A percentile compares a stretch with the other conserved stretches of the same genome.
Evolutionary conservation across 2,329 filamentous ascomycete genomes (phyloP).

Genomic region (Knoxdaviesia capensis): DNA sequence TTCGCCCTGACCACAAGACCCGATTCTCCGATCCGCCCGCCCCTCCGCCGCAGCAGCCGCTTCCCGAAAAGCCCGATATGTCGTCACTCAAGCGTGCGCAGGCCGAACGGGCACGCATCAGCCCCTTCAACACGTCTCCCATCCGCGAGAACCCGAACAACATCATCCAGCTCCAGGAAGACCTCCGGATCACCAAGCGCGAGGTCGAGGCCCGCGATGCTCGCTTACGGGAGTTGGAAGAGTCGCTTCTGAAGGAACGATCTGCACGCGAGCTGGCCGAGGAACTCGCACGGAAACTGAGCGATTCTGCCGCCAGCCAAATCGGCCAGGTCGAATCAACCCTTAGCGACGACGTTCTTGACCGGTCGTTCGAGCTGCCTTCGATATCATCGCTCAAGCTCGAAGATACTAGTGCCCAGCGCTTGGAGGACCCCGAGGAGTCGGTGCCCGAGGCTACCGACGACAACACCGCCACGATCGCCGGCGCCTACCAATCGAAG

Average conservation of each 20-base stretch:
- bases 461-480: constrained; percentile 16
- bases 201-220: constrained; percentile 40
- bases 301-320: constrained; percentile 25
- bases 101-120: constrained; percentile 51
- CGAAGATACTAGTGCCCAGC: neutral
- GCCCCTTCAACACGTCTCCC: constrained; percentile 32
- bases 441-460: constrained; percentile 9
- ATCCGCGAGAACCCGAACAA: constrained; percentile 38
- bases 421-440: constrained; percentile 11
- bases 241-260: constrained; percentile 58
- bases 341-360: constrained; percentile 16
- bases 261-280: constrained; percentile 70
- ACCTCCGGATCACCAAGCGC: constrained; percentile 61
- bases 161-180: constrained; percentile 74
- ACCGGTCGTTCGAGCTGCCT: constrained; percentile 21
- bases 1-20: constrained; percentile 56
- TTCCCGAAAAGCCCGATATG: constrained; percentile 80
- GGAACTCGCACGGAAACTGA: constrained; percentile 52
- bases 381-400: constrained; percentile 1
- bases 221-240: constrained; percentile 36
- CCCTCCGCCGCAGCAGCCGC: constrained; percentile 76
- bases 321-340: constrained; percentile 11
- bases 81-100: constrained; percentile 55
- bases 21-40: constrained; percentile 86
- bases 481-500: constrained; percentile 39